These are phyloP conservation scores for Ormosia semicastrata DNA, from an alignment of 306 rosid genomes.

Conservation along the genomic window DNA sequence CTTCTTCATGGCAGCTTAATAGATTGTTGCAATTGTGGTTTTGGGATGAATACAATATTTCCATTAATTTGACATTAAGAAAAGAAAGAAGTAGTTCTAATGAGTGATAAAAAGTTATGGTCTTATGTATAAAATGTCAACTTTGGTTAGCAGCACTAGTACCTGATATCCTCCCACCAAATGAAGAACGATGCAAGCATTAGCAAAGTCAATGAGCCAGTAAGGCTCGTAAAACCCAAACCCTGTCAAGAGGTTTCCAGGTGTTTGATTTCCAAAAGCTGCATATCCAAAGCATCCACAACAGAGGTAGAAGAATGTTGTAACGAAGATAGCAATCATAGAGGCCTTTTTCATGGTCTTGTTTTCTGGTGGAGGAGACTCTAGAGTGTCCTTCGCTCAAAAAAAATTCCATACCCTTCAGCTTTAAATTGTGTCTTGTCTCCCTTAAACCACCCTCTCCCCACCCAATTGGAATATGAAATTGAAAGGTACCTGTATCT, in stretches of 20 bases:
- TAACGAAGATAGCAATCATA: conserved; percentile 42
- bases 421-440: not conserved
- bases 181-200: conserved; percentile 83
- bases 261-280: conserved; percentile 78
- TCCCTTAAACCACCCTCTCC: not conserved
- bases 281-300: conserved; percentile 91
- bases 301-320: conserved; percentile 83
- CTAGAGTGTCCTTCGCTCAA: conserved; percentile 69
- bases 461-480: conserved; percentile 10
- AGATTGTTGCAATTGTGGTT: not conserved
- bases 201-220: conserved; percentile 86
- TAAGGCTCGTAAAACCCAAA: conserved; percentile 80
- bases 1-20: too few relatives aligned
- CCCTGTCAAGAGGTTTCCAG: conserved; percentile 86
- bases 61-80: not conserved
- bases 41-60: not conserved
- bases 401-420: conserved; percentile 2
- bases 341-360: conserved; percentile 85
- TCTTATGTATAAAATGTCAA: not conserved
- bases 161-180: conserved; percentile 96
- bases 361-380: conserved; percentile 81
- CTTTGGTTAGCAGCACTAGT: conserved; percentile 1
- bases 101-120: not conserved
- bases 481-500: conserved; percentile 64
- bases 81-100: not conserved